A percentile compares a stretch with the other conserved stretches of the same genome.
These are phyloP conservation scores for Diatrype stigma DNA, from an alignment of 2,329 filamentous ascomycete genomes.

Conservation along the genomic window DNA sequence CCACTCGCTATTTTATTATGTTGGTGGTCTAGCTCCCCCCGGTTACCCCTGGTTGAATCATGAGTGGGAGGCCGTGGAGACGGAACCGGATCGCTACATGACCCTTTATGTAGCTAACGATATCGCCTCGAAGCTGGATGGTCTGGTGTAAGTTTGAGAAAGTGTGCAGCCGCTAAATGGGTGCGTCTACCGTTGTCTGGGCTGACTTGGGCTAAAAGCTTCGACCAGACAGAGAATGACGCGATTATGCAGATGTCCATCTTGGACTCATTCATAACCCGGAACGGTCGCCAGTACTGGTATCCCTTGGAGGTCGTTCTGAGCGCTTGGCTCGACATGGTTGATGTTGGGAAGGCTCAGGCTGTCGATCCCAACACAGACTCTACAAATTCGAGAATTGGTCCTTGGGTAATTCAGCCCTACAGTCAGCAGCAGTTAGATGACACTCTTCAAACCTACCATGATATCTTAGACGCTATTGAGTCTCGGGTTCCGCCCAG, in stretches of 20 bases:
- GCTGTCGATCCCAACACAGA: slow-evolving; percentile 1
- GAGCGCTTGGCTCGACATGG: slow-evolving; percentile 11
- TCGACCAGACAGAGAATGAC: slow-evolving; percentile 7
- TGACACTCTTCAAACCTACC: slow-evolving; percentile 1
- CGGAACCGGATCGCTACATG: slow-evolving; percentile 2
- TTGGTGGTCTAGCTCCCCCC: slow-evolving; percentile 4
- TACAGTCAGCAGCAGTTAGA: slow-evolving; percentile 9
- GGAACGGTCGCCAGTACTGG: slow-evolving; percentile 13
- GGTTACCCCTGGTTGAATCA: slow-evolving; percentile 3
- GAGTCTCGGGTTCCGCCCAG: background rate
- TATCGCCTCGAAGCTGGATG: background rate
- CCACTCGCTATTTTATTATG: slow-evolving; percentile 13
- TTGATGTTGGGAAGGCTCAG: slow-evolving; percentile 10
- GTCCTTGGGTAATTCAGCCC: slow-evolving; percentile 9
- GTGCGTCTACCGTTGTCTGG: no score
- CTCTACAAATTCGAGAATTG: background rate
- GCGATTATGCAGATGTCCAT: slow-evolving; percentile 12
- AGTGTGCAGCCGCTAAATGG: no score
- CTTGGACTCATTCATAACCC: slow-evolving; percentile 2
- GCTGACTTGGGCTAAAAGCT: slow-evolving; percentile 4
- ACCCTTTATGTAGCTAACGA: slow-evolving; percentile 4
- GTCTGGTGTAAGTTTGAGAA: slow-evolving; percentile 1
- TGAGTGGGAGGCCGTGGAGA: background rate
- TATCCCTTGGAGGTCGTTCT: slow-evolving; percentile 17
- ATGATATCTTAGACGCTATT: slow-evolving; percentile 2